Percentiles rank a stretch among this genome's conserved stretches.
phyloP scores from a whole-genome alignment of 2,329 filamentous ascomycete species.

The Arthrocladium fulminans region DNA sequence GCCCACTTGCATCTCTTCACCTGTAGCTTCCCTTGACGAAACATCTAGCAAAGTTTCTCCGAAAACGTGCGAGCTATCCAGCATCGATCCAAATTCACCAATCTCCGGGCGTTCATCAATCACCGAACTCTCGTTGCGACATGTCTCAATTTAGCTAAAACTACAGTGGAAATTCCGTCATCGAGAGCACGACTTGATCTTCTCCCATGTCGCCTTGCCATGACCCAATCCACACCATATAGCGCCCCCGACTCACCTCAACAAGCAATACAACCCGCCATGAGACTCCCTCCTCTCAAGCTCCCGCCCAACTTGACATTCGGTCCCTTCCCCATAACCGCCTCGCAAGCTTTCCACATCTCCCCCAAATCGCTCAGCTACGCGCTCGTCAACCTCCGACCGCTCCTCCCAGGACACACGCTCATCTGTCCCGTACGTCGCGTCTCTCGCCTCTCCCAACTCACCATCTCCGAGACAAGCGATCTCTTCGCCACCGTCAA shows the following conservation, averaged over 20 bases:
- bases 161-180: too few species aligned
- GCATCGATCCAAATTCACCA: too few species aligned
- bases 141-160: too few species aligned
- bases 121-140: too few species aligned
- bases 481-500: slow-evolving; percentile 87
- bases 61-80: too few species aligned
- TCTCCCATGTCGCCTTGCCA: background rate
- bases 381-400: slow-evolving; percentile 91
- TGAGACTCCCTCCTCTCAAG: slow-evolving; percentile 14
- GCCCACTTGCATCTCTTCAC: too few species aligned
- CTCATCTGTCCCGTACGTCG: slow-evolving; percentile 68
- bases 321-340: slow-evolving; percentile 65
- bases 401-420: slow-evolving; percentile 84
- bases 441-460: slow-evolving; percentile 66
- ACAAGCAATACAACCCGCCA: background rate
- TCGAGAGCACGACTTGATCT: background rate
- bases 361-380: slow-evolving; percentile 60
- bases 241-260: background rate
- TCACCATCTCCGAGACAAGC: slow-evolving; percentile 60
- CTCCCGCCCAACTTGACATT: slow-evolving; percentile 49
- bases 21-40: too few species aligned
- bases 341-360: slow-evolving; percentile 74
- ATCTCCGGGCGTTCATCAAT: too few species aligned
- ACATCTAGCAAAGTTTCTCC: too few species aligned
- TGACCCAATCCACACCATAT: background rate